These are phyloP conservation scores for Talaromyces verruculosus DNA, from an alignment of 2,329 filamentous ascomycete species.

Conservation along the genomic window DNA sequence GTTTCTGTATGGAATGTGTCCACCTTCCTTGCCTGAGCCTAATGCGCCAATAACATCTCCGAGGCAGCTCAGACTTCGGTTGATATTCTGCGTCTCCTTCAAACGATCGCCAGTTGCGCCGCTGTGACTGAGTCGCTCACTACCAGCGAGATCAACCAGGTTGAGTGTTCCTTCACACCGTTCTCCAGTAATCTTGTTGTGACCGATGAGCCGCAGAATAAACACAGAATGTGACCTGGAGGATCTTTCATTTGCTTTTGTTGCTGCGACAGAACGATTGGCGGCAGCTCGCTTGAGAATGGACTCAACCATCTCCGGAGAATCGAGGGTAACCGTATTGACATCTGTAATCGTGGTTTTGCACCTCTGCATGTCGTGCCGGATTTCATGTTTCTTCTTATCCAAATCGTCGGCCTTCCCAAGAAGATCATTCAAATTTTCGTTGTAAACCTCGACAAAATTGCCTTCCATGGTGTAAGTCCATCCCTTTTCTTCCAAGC, in stretches of 20 bases:
- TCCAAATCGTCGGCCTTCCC: conserved; percentile 68
- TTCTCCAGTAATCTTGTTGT: conserved; percentile 74
- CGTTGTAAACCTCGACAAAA: conserved; percentile 98
- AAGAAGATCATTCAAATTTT: conserved; percentile 89
- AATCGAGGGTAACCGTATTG: conserved; percentile 73
- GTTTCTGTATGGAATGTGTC: conserved; percentile 90
- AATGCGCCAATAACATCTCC: conserved; percentile 93
- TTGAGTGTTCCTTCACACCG: conserved; percentile 91
- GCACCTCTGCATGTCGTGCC: conserved; percentile 78
- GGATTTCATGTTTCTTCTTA: conserved; percentile 83
- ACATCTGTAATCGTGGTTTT: conserved; percentile 81
- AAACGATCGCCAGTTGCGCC: conserved; percentile 82
- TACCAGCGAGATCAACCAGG: conserved; percentile 91
- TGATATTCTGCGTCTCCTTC: conserved; percentile 96
- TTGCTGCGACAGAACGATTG: conserved; percentile 90
- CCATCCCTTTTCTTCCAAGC: conserved; percentile 89
- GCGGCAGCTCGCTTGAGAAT: conserved; percentile 78
- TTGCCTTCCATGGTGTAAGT: conserved; percentile 89
- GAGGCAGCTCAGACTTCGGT: conserved; percentile 86
- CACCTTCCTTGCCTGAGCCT: conserved; percentile 73
- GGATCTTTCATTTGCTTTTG: conserved; percentile 94
- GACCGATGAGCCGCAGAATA: conserved; percentile 69
- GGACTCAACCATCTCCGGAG: conserved; percentile 72
- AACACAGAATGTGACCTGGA: conserved; percentile 96
- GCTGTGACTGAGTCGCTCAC: conserved; percentile 84